Evolutionary conservation across 768 basidiomycete genomes (phyloP).

Genomic region (Tylopilus intermedius): DNA sequence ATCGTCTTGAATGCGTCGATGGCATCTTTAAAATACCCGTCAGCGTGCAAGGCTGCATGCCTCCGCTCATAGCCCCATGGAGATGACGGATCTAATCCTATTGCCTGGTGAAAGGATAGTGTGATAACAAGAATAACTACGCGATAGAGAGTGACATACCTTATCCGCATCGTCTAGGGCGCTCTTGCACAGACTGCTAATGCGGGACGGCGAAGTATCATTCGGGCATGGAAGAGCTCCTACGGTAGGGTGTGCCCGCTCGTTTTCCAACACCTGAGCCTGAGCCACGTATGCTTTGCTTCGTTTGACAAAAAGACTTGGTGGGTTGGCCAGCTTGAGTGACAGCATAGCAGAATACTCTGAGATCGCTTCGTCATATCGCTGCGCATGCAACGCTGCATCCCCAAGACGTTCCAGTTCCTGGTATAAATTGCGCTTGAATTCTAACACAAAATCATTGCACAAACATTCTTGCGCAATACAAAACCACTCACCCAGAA

Average conservation of each 20-base stretch:
- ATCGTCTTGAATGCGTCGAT: neutral
- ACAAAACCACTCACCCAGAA: neutral
- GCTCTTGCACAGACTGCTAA: neutral
- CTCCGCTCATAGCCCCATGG: neutral
- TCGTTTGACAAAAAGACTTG: neutral
- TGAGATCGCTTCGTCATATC: neutral
- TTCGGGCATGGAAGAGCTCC: no score
- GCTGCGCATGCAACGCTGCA: neutral
- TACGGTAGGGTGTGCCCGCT: neutral
- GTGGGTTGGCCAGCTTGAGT: neutral
- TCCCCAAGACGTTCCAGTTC: neutral
- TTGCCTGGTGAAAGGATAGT: neutral
- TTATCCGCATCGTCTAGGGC: neutral
- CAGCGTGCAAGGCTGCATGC: neutral
- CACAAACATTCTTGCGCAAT: neutral
- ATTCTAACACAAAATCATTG: neutral
- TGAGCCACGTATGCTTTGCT: neutral
- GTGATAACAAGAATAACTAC: neutral
- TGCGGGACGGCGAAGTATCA: neutral
- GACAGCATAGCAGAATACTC: neutral
- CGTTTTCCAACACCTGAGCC: neutral
- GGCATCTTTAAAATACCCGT: neutral
- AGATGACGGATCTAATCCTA: neutral
- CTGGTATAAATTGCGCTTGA: neutral
- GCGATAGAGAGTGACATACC: neutral